Evolutionary conservation across 768 basidiomycete genomes (phyloP).

Genomic region (Leccinum imitatum): DNA sequence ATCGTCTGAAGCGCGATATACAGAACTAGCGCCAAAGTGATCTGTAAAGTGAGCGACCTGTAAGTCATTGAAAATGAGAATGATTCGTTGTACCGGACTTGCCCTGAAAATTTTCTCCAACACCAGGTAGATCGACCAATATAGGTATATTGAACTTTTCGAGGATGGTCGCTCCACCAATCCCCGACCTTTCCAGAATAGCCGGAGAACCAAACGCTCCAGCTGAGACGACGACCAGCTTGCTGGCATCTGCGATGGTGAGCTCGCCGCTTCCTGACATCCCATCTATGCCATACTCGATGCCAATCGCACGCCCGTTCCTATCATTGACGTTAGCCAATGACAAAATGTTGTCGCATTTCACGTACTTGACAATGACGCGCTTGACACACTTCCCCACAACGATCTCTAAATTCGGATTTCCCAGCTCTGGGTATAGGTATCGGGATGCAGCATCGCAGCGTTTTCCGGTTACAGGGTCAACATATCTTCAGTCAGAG

Average conservation of each 20-base stretch:
- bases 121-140: background rate
- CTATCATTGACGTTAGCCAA: constrained; percentile 15
- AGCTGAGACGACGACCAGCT: constrained; percentile 47
- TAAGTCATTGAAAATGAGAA: no score
- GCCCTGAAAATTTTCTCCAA: constrained; percentile 39
- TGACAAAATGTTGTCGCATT: background rate
- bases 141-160: constrained; percentile 42
- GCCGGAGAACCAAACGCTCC: constrained; percentile 56
- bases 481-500: constrained; percentile 48
- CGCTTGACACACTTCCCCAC: constrained; percentile 20
- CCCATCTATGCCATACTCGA: constrained; percentile 31
- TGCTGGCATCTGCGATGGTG: constrained; percentile 24
- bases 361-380: constrained; percentile 8
- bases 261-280: background rate
- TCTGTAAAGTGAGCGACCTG: no score
- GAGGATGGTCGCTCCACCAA: constrained; percentile 34
- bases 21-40: no score
- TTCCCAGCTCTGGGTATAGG: constrained; percentile 29
- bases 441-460: constrained; percentile 33
- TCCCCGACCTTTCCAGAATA: constrained; percentile 51
- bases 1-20: no score
- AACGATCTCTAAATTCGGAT: constrained; percentile 28
- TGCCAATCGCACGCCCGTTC: constrained; percentile 32
- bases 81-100: no score
- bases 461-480: constrained; percentile 37